Evolutionary conservation across 2,329 filamentous ascomycete species (phyloP).

Genomic region (Calonectria henricotiae): DNA sequence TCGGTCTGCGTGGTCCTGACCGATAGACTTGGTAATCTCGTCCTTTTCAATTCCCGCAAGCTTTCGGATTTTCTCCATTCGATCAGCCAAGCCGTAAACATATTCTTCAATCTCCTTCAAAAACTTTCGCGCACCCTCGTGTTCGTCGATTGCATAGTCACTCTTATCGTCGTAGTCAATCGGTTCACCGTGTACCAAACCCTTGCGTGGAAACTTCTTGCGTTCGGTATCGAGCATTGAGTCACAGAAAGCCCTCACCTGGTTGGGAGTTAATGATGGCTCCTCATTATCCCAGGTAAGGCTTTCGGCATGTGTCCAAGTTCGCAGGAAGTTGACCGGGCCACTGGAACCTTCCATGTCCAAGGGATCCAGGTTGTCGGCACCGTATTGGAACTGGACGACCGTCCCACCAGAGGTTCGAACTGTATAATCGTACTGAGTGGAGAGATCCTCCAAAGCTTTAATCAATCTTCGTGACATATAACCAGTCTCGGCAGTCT

Average conservation of each 20-base stretch:
- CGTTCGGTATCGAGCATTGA: slow-evolving; percentile 79
- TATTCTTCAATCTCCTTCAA: slow-evolving; percentile 84
- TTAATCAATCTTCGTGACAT: slow-evolving; percentile 99
- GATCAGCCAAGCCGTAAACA: slow-evolving; percentile 73
- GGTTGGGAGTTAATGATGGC: slow-evolving; percentile 79
- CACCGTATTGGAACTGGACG: slow-evolving; percentile 98
- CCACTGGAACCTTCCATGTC: slow-evolving; percentile 97
- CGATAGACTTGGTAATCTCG: slow-evolving; percentile 43
- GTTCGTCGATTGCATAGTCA: slow-evolving; percentile 81
- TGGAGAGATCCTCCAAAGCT: slow-evolving; percentile 93
- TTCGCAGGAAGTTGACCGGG: slow-evolving; percentile 92
- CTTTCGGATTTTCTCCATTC: slow-evolving; percentile 71
- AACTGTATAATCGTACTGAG: slow-evolving; percentile 94
- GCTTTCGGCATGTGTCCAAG: slow-evolving; percentile 86
- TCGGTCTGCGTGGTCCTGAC: slow-evolving; percentile 72
- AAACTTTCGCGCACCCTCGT: slow-evolving; percentile 88
- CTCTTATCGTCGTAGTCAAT: slow-evolving; percentile 81
- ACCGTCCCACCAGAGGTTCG: slow-evolving; percentile 90
- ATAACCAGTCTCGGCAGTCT: slow-evolving; percentile 98
- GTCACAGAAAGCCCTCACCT: slow-evolving; percentile 80
- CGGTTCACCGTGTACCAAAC: slow-evolving; percentile 73
- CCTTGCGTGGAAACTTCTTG: slow-evolving; percentile 71
- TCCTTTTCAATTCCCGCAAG: slow-evolving; percentile 66
- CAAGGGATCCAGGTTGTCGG: slow-evolving; percentile 94
- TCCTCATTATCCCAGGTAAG: slow-evolving; percentile 87